Base-by-base conservation (phyloP, 768 basidiomycete species). In the Tulasnella sp. region DNA sequence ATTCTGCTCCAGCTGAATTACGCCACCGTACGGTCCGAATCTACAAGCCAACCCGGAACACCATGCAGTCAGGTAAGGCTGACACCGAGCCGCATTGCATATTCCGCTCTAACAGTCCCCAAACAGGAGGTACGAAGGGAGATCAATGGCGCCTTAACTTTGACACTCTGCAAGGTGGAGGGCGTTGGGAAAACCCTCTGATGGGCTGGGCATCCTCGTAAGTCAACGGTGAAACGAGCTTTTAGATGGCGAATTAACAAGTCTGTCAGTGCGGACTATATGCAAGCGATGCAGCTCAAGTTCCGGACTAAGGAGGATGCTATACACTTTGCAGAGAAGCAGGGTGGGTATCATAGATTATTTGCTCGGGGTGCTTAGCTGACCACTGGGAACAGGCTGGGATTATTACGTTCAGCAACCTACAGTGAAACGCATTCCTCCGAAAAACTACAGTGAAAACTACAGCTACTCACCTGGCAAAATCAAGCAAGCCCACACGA, bases 191-290 rank as follows among this genome's bases (percentile, higher is more conserved):
- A 88, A 99, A 99, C 83, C 94, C 95, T 5, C 84, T 99, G 81
- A 99, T 99, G 94, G 97, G 97, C 67, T 99, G 89, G 87, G 96
- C 96, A 0, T 93, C 92, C 86, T 95, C 95, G 93, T 96, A 83
- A 85, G 93, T 88, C 13, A 15, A 4, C 32, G 16, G 29, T 73
- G 35, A 57, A 23, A 76, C 5, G 67, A 77, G 5, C 39, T 20
- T 13, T 44, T 32, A 20, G 26, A 29, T 39, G 26, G 26, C 39
- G 32, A 55, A 55, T 23, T 26, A 13, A 16, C 57, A 69, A 20
- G 13, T 73, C 35, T n/a, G 20, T 51, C 79, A 95, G 94, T 80
- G 96, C 95, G 78, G 96, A 98, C 84, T 98, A 98, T 84, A 93
- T 97, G 92, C 96, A 98, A 83, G 95, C 93, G 26, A 93, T 93